Conservation (phyloP, 164 flowering plant species). For the Tetrastigma voinierianum region DNA sequence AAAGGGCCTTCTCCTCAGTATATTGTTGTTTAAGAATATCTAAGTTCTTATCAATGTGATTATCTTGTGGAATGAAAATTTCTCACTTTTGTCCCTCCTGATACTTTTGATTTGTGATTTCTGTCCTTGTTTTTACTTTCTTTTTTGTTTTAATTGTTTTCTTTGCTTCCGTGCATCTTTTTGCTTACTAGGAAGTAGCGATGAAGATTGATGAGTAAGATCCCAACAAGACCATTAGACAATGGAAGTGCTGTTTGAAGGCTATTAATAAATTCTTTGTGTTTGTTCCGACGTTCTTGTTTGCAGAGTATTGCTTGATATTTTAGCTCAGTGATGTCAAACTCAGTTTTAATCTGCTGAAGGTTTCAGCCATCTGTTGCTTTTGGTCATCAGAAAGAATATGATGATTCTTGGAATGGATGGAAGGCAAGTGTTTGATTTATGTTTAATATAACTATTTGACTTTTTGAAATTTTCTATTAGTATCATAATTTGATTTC, state of each 20-base stretch:
- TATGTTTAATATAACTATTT: background rate
- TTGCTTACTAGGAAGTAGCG: too few species aligned
- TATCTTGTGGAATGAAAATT: background rate
- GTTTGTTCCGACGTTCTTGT: background rate
- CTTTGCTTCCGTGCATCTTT: background rate
- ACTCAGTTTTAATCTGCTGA: constrained; percentile 93
- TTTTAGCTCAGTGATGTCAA: constrained; percentile 94
- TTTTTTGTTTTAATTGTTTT: background rate
- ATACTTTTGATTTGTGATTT: background rate
- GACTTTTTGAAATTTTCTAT: background rate
- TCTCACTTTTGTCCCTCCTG: background rate
- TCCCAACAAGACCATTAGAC: background rate
- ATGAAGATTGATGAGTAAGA: too few species aligned
- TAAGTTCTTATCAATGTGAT: too few species aligned
- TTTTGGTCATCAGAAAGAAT: constrained; percentile 89
- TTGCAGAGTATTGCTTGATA: constrained; percentile 85
- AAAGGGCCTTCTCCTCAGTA: constrained; percentile 1
- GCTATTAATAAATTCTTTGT: background rate
- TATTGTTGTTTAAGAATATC: background rate
- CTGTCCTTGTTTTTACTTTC: background rate
- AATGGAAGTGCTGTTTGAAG: background rate
- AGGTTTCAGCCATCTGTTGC: constrained; percentile 79
- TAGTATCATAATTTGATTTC: background rate
- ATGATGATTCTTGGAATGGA: constrained; percentile 91
- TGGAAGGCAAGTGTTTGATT: constrained; percentile 86